A percentile compares a stretch with the other conserved stretches of the same genome.
Conservation (phyloP, 805 yeast species). For the Metschnikowia baotianmanensis region DNA sequence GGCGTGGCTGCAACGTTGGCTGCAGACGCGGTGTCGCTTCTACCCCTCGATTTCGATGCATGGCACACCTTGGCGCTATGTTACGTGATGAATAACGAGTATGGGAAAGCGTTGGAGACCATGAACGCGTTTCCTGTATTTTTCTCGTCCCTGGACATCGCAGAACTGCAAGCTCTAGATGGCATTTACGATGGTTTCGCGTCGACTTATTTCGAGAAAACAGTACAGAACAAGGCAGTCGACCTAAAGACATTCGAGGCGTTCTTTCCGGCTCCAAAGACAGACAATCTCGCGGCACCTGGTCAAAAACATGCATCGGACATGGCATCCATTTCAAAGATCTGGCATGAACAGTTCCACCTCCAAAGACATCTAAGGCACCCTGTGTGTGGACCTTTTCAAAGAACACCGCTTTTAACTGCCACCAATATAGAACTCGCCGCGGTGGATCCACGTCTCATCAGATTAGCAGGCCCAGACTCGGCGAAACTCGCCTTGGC, state of each 20-base stretch:
- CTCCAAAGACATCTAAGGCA: conserved; percentile 32
- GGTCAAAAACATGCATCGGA: too few species aligned
- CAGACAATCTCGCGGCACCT: background rate
- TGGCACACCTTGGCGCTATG: conserved; percentile 68
- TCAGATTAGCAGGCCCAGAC: conserved; percentile 27
- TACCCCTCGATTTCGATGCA: conserved; percentile 74
- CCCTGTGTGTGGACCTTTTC: conserved; percentile 36
- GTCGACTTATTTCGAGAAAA: conserved; percentile 9
- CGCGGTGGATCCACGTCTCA: conserved; percentile 32
- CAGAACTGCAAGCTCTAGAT: conserved; percentile 9
- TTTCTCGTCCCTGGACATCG: conserved; percentile 3
- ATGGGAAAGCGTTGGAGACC: conserved; percentile 58
- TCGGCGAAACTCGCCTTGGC: conserved; percentile 28
- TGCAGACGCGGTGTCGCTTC: conserved; percentile 54
- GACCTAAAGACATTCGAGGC: conserved; percentile 15
- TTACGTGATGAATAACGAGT: conserved; percentile 56
- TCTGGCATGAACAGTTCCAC: conserved; percentile 34
- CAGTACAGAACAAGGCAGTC: conserved; percentile 7
- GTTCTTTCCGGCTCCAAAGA: conserved; percentile 17
- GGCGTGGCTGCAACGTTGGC: conserved; percentile 61
- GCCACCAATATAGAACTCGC: conserved; percentile 34
- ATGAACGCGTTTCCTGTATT: conserved; percentile 73
- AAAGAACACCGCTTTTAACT: conserved; percentile 35
- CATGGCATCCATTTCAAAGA: conserved; percentile 30
- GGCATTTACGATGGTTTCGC: conserved; percentile 15